Evolutionary conservation across 768 basidiomycete species (phyloP).

Genomic region (Sarcomyxa edulis): DNA sequence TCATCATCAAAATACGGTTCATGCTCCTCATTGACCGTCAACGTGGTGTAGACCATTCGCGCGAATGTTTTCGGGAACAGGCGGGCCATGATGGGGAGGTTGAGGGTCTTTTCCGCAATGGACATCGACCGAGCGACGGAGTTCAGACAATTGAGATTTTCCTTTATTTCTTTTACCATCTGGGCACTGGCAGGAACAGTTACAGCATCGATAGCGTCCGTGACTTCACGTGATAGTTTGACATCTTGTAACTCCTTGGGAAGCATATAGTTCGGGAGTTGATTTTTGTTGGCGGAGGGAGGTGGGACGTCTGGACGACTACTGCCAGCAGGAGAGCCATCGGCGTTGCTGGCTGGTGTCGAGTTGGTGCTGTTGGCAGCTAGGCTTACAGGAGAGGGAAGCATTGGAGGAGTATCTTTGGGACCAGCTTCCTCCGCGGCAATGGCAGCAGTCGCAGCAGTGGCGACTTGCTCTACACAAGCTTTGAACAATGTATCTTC

Average conservation of each 20-base stretch:
- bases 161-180: slow-evolving; percentile 35
- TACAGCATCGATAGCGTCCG: slow-evolving; percentile 36
- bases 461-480: too few relatives aligned
- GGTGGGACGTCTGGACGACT: too few relatives aligned
- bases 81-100: slow-evolving; percentile 59
- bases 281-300: too few relatives aligned
- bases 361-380: slow-evolving; percentile 70
- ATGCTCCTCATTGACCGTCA: slow-evolving; percentile 62
- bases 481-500: too few relatives aligned
- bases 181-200: slow-evolving; percentile 39
- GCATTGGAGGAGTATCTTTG: slow-evolving; percentile 63
- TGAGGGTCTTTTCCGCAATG: slow-evolving; percentile 49
- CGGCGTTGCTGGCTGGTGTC: slow-evolving; percentile 62
- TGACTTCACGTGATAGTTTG: too few relatives aligned
- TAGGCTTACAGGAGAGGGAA: slow-evolving; percentile 74
- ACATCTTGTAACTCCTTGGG: too few relatives aligned
- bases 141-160: too few relatives aligned
- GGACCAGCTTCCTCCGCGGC: slow-evolving; percentile 29
- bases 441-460: slow-evolving; percentile 33
- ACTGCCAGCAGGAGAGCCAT: slow-evolving; percentile 36
- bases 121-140: slow-evolving; percentile 44
- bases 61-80: slow-evolving; percentile 75
- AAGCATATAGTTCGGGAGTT: too few relatives aligned
- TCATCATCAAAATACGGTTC: slow-evolving; percentile 83
- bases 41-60: slow-evolving; percentile 62